A percentile compares a stretch with the other conserved stretches of the same genome.
phyloP scores from a whole-genome alignment of 441 rosid species.

The Croton setiger region DNA sequence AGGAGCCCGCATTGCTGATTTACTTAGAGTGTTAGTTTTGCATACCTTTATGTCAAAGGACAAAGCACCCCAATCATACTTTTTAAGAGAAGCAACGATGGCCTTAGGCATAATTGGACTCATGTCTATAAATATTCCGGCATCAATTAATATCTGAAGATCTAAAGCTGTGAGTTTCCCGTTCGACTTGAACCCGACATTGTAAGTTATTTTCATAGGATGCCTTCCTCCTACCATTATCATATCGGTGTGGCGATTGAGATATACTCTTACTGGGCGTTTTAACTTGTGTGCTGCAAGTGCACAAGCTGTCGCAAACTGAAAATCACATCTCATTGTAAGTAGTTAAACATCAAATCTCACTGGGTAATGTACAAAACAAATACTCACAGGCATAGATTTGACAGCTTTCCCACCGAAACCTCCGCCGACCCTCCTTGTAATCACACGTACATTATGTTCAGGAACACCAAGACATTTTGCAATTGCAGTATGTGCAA shows the following conservation, averaged over 20 bases:
- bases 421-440: constrained; percentile 91
- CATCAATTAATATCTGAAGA: constrained; percentile 60
- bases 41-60: constrained; percentile 71
- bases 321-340: constrained; percentile 17
- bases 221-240: constrained; percentile 91
- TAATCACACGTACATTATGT: constrained; percentile 78
- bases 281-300: constrained; percentile 73
- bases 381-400: constrained; percentile 67
- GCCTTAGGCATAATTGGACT: constrained; percentile 51
- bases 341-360: too few species aligned
- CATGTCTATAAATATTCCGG: constrained; percentile 51
- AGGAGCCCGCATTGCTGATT: constrained; percentile 80
- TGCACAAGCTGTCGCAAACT: constrained; percentile 89
- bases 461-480: constrained; percentile 80
- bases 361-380: too few species aligned
- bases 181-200: constrained; percentile 78
- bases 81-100: constrained; percentile 42
- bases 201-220: constrained; percentile 81
- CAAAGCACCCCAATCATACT: constrained; percentile 88
- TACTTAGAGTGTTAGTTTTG: constrained; percentile 68
- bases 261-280: constrained; percentile 66
- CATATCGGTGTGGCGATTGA: constrained; percentile 81
- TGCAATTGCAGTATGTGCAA: constrained; percentile 51
- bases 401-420: constrained; percentile 79
- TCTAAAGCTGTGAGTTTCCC: constrained; percentile 81